Conservation (phyloP, 2,329 filamentous ascomycete genomes). For the Dactylellina drechsleri region DNA sequence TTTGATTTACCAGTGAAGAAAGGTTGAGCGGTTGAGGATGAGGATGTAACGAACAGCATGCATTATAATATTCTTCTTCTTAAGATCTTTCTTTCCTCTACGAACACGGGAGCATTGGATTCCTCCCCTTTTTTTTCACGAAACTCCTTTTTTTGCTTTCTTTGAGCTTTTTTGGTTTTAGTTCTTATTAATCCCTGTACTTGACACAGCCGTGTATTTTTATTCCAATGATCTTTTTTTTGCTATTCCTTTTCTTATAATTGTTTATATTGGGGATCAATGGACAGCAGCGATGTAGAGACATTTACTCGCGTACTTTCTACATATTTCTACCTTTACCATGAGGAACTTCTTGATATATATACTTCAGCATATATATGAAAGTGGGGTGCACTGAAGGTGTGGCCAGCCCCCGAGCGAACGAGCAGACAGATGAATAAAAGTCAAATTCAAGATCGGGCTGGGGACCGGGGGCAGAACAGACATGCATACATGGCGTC, state of each 20-base stretch:
- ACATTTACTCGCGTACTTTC: no score
- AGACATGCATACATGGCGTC: no score
- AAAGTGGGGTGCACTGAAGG: no score
- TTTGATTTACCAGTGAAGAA: neutral
- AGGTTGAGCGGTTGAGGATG: neutral
- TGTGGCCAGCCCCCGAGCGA: neutral
- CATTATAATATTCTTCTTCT: neutral
- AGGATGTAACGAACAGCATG: conserved; percentile 4
- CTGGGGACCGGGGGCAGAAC: no score
- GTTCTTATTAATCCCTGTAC: neutral
- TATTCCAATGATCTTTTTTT: neutral
- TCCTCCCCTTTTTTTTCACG: no score
- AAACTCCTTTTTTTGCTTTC: neutral
- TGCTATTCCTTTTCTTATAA: neutral
- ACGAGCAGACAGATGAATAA: no score
- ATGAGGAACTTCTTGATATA: no score
- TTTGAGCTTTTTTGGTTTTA: neutral
- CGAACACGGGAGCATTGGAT: no score
- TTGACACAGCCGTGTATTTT: conserved; percentile 3
- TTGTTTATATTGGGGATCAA: no score
- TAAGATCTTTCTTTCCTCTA: neutral
- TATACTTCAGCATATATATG: neutral
- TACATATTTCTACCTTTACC: no score
- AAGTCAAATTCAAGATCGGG: no score
- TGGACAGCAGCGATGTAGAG: no score